Evolutionary conservation across 192 early-diverging fungal species (phyloP), one percentile per base, ranked within the genome.

Genomic region (Physocladia obscura): DNA sequence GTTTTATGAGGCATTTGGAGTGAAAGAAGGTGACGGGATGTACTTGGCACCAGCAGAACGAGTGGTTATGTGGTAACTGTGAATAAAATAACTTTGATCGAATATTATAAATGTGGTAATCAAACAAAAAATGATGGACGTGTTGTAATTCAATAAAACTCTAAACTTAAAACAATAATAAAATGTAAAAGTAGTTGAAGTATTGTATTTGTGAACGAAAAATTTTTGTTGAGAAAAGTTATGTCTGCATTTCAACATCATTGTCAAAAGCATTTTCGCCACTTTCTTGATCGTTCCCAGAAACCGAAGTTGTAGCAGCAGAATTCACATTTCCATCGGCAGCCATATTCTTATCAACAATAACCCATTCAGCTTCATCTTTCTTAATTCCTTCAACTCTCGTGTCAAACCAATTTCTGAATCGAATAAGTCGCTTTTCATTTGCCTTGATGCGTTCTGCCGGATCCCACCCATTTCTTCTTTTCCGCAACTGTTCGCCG

Each of bases 51-150:
- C 40, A 31, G 49, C 2, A 3, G 62, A 64, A 3, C 40, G 62
- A n/a, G 62, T 64, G 49, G 62, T 31, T 4, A 64, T 64, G 62
- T 64, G 62, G 62, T 64, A 50, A 50, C n/a, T n/a, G n/a, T n/a
- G n/a, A n/a, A n/a, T n/a, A n/a, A n/a, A n/a, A n/a, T n/a, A n/a
- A n/a, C n/a, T n/a, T n/a, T n/a, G n/a, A n/a, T n/a, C n/a, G n/a
- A n/a, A n/a, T n/a, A n/a, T n/a, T n/a, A n/a, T n/a, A n/a, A n/a
- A n/a, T n/a, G n/a, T n/a, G n/a, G n/a, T n/a, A n/a, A n/a, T n/a
- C n/a, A n/a, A n/a, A n/a, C n/a, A n/a, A n/a, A n/a, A n/a, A n/a
- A n/a, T n/a, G n/a, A n/a, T n/a, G n/a, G n/a, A n/a, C n/a, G n/a
- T n/a, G n/a, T n/a, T n/a, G n/a, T n/a, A n/a, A n/a, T n/a, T n/a